These are phyloP conservation scores for Pseudogymnoascus sp. DNA, from an alignment of 2,329 filamentous ascomycete genomes.

Conservation along the genomic window DNA sequence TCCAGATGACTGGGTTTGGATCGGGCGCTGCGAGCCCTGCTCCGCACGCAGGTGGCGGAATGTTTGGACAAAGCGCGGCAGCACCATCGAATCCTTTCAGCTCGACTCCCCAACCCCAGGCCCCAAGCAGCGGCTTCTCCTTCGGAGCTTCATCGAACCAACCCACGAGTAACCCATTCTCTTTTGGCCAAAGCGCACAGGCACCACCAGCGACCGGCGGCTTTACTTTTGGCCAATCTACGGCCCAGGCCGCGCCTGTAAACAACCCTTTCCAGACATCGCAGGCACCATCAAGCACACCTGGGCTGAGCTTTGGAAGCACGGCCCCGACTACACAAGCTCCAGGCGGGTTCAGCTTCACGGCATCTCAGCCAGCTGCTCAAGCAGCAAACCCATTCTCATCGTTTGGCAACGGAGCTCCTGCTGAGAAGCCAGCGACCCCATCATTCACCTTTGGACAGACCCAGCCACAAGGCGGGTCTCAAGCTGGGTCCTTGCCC, in stretches of 20 bases:
- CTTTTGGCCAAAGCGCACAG: not conserved
- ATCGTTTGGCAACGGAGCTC: not conserved
- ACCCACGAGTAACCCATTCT: conserved; percentile 4
- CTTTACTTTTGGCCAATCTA: not conserved
- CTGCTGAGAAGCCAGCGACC: not conserved
- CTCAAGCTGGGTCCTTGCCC: not conserved
- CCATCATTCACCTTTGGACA: conserved; percentile 7
- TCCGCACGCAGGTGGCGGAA: not conserved
- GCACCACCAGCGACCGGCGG: not conserved
- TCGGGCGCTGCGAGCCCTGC: not conserved
- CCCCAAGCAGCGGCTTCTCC: conserved; percentile 2
- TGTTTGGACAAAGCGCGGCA: conserved; percentile 9
- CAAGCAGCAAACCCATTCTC: not conserved
- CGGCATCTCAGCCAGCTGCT: not conserved
- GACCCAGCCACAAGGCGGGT: not conserved
- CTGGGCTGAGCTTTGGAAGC: not conserved
- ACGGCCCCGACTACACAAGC: not conserved
- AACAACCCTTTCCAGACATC: not conserved
- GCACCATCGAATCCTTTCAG: conserved; percentile 9
- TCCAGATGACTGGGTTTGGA: not conserved
- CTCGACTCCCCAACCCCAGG: not conserved
- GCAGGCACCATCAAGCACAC: not conserved
- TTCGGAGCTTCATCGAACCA: not conserved
- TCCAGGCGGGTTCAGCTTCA: not conserved
- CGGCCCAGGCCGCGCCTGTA: not conserved